Evolutionary conservation across 2,329 filamentous ascomycete genomes (phyloP).

Genomic region (Fusarium torulosum): DNA sequence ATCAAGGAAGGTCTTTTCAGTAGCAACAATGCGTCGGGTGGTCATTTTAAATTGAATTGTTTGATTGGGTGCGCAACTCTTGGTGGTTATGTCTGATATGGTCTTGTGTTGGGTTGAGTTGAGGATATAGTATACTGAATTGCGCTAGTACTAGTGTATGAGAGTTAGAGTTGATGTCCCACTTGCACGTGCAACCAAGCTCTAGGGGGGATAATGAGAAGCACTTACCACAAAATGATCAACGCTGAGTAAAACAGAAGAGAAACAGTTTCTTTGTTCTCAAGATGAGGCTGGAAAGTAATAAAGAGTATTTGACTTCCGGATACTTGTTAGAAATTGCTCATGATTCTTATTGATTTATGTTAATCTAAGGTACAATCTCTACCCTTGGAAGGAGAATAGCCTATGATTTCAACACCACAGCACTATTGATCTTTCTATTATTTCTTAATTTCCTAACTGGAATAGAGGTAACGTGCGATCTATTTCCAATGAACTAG

Average conservation of each 20-base stretch:
- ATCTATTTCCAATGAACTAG: too few relatives aligned
- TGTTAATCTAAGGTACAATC: neutral
- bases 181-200: constrained; percentile 43
- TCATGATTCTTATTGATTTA: neutral
- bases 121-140: constrained; percentile 14
- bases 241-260: neutral
- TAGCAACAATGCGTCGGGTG: constrained; percentile 73
- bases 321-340: neutral
- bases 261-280: constrained; percentile 27
- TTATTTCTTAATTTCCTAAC: too few relatives aligned
- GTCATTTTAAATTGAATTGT: constrained; percentile 67
- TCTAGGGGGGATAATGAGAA: constrained; percentile 2
- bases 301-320: neutral
- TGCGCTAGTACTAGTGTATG: constrained; percentile 1
- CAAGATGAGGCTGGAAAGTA: neutral
- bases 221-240: constrained; percentile 27
- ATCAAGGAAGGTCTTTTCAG: constrained; percentile 75
- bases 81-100: constrained; percentile 8
- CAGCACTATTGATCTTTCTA: too few relatives aligned
- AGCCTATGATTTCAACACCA: too few relatives aligned
- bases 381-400: too few relatives aligned
- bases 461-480: too few relatives aligned
- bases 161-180: constrained; percentile 33
- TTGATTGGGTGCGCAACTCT: constrained; percentile 16
- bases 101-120: constrained; percentile 25